phyloP scores from a whole-genome alignment of 345 rosid genomes.

The Boechera retrofracta region DNA sequence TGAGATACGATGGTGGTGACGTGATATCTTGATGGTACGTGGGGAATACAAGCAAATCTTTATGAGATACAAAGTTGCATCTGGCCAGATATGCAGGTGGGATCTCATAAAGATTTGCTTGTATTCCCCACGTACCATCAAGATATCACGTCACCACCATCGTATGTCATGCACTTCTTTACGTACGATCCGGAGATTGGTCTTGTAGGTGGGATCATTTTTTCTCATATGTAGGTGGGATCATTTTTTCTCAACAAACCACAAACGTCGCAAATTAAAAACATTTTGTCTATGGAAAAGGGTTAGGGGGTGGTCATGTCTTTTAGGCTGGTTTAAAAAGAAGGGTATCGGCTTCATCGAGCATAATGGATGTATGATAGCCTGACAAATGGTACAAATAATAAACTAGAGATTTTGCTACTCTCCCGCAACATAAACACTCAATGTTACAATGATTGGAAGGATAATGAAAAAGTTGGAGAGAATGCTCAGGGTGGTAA shows the following conservation, averaged over 20 bases:
- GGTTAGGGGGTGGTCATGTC: neutral
- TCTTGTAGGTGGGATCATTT: neutral
- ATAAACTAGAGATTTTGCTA: neutral
- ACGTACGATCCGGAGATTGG: neutral
- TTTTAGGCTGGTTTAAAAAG: constrained; percentile 3
- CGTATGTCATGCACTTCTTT: neutral
- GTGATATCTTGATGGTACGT: neutral
- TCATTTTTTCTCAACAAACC: neutral
- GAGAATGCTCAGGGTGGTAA: neutral
- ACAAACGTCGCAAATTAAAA: neutral
- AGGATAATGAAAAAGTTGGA: neutral
- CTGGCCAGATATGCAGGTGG: neutral
- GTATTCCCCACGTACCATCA: neutral
- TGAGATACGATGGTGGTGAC: neutral
- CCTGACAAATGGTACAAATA: neutral
- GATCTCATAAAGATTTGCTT: neutral
- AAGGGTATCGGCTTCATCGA: neutral
- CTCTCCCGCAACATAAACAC: neutral
- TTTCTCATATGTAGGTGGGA: neutral
- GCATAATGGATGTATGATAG: constrained; percentile 6
- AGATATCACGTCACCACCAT: neutral
- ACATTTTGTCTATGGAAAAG: too few species aligned
- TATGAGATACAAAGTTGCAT: neutral
- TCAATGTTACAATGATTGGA: fast-evolving
- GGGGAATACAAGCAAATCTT: neutral